A percentile compares a stretch with the other conserved stretches of the same genome.
Evolutionary conservation across 768 basidiomycete species (phyloP).

Genomic region (Neoboletus subvelutipes): DNA sequence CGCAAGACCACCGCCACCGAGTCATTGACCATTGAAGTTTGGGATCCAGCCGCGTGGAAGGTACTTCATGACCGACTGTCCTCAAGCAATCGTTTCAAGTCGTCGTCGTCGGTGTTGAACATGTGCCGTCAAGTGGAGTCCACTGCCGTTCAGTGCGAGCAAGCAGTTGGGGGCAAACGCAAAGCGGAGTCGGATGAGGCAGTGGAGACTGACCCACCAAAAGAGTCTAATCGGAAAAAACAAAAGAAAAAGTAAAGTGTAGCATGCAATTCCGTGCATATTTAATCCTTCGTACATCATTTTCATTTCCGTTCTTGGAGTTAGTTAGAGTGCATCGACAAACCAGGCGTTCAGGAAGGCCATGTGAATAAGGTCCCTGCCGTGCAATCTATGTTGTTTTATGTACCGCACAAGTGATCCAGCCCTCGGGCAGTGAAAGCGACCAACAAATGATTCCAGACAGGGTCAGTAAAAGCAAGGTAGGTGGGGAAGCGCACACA

Average conservation of each 20-base stretch:
- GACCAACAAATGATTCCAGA: background rate
- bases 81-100: slow-evolving; percentile 57
- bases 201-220: slow-evolving; percentile 30
- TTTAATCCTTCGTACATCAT: background rate
- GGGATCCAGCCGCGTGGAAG: slow-evolving; percentile 63
- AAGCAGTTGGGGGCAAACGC: slow-evolving; percentile 33
- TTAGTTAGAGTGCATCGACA: background rate
- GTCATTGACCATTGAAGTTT: slow-evolving; percentile 39
- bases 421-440: background rate
- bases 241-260: slow-evolving; percentile 38
- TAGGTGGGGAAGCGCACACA: background rate
- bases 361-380: background rate
- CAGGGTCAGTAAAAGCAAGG: background rate
- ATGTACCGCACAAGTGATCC: background rate
- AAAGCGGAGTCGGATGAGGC: slow-evolving; percentile 35
- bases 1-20: slow-evolving; percentile 46
- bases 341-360: background rate
- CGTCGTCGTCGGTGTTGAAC: slow-evolving; percentile 57
- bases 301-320: background rate
- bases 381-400: background rate
- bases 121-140: slow-evolving; percentile 64
- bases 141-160: slow-evolving; percentile 6
- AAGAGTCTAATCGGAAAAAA: slow-evolving; percentile 47
- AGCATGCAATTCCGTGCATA: background rate
- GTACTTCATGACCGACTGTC: slow-evolving; percentile 46